Evolutionary conservation across 495 filamentous ascomycete genomes (phyloP).

Genomic region (Hyaloscypha bicolor): DNA sequence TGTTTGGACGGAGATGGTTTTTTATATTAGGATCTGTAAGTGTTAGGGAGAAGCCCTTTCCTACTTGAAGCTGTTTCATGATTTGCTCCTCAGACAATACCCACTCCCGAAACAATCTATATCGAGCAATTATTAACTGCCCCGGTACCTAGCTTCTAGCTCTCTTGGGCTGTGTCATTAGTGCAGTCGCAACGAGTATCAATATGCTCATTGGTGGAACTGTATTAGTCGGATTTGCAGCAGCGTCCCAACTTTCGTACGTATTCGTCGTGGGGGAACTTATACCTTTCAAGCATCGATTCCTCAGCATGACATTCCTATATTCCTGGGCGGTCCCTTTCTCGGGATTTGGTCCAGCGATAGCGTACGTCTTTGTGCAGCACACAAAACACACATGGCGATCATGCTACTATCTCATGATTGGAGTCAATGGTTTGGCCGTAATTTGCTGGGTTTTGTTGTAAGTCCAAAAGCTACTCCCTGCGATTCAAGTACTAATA

Average conservation of each 20-base stretch:
- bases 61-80: too few species aligned
- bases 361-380: neutral
- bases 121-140: too few species aligned
- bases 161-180: constrained; percentile 47
- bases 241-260: constrained; percentile 35
- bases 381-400: constrained; percentile 21
- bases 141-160: constrained; percentile 26
- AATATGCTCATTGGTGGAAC: constrained; percentile 43
- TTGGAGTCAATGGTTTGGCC: constrained; percentile 31
- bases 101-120: too few species aligned
- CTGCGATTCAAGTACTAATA: constrained; percentile 29
- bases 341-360: neutral
- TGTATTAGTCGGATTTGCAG: constrained; percentile 36
- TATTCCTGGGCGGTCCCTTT: neutral
- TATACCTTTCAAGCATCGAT: constrained; percentile 41
- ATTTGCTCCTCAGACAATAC: too few species aligned
- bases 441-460: constrained; percentile 36
- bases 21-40: constrained; percentile 41
- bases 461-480: constrained; percentile 34
- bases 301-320: neutral
- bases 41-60: too few species aligned
- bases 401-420: neutral
- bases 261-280: constrained; percentile 39
- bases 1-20: constrained; percentile 54
- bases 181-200: constrained; percentile 47